Evolutionary conservation across 495 filamentous ascomycete genomes (phyloP).

Genomic region (Penicillium pancosmium): DNA sequence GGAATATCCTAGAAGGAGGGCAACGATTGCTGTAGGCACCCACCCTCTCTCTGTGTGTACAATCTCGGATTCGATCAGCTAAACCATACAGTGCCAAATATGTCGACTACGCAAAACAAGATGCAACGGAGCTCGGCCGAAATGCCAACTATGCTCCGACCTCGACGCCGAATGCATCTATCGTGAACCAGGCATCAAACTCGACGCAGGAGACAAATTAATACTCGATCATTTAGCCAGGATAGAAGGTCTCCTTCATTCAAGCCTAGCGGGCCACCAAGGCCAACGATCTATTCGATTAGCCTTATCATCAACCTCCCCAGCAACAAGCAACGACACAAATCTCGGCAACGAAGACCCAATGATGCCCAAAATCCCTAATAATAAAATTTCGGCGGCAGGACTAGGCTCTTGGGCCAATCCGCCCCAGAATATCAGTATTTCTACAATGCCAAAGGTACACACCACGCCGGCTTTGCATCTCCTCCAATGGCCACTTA

Average conservation of each 20-base stretch:
- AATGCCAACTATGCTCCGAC: conserved; percentile 81
- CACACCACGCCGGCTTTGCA: conserved; percentile 80
- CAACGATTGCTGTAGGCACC: conserved; percentile 68
- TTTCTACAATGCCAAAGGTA: conserved; percentile 81
- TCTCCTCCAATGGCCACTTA: conserved; percentile 78
- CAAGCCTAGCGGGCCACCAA: conserved; percentile 55
- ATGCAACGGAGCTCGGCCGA: conserved; percentile 81
- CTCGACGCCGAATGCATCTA: conserved; percentile 83
- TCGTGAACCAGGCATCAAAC: conserved; percentile 83
- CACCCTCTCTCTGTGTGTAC: background rate
- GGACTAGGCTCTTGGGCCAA: conserved; percentile 69
- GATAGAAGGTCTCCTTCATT: conserved; percentile 77
- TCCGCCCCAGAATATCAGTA: conserved; percentile 57
- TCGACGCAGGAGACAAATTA: conserved; percentile 82
- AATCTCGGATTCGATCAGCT: too few relatives aligned
- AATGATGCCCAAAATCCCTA: too few relatives aligned
- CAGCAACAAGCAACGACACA: conserved; percentile 71
- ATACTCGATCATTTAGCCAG: conserved; percentile 76
- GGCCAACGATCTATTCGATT: conserved; percentile 42
- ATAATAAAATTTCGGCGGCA: conserved; percentile 25
- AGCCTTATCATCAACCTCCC: conserved; percentile 57
- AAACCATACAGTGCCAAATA: conserved; percentile 68
- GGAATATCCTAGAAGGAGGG: conserved; percentile 69
- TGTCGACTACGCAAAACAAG: conserved; percentile 81
- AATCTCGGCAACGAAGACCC: conserved; percentile 41